Evolutionary conservation across 768 basidiomycete species (phyloP), one percentile per base, ranked within the genome.

Genomic region (Boletus insuetus): DNA sequence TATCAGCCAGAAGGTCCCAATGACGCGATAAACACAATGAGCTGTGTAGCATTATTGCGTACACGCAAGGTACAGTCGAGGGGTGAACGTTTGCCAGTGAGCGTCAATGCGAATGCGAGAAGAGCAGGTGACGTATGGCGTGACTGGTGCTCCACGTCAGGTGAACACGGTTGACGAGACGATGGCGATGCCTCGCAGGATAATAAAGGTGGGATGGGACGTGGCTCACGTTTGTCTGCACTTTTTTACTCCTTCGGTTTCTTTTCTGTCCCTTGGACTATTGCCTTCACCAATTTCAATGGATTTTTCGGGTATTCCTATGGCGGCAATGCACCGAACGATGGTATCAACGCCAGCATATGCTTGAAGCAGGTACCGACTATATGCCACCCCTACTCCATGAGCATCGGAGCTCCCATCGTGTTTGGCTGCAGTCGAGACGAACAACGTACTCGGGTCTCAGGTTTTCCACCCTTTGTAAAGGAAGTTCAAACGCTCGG

Each of bases 91-190:
- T 29, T n/a, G n/a, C n/a, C n/a, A n/a, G n/a, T 22, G 29, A 54
- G 41, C 13, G 42, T 49, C 22, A 31, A 26, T 20, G 42, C 45
- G 46, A 49, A 19, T 19, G 48, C 41, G 35, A 29, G 54, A 56
- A 59, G 38, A 35, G 24, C 62, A 64, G 62, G 49, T 63, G 62
- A 63, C 46, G 49, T 0, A 16, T 12, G 47, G 38, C 19, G 42
- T 53, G 54, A 44, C 53, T 46, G 22, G 40, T 20, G 40, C 26
- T 29, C 47, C 38, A 20, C 24, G 63, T 64, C 63, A 64, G 63
- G 55, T 64, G 63, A 34, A 35, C 59, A 58, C 14, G 17, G 39
- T 16, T 56, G 46, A 52, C 62, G 51, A 52, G 51, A 52, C 26
- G 46, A 59, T 44, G 54, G 62, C 48, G 63, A 64, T 61, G 42